phyloP scores from a whole-genome alignment of 768 basidiomycete species.

The Rhodotorula taiwanensis region DNA sequence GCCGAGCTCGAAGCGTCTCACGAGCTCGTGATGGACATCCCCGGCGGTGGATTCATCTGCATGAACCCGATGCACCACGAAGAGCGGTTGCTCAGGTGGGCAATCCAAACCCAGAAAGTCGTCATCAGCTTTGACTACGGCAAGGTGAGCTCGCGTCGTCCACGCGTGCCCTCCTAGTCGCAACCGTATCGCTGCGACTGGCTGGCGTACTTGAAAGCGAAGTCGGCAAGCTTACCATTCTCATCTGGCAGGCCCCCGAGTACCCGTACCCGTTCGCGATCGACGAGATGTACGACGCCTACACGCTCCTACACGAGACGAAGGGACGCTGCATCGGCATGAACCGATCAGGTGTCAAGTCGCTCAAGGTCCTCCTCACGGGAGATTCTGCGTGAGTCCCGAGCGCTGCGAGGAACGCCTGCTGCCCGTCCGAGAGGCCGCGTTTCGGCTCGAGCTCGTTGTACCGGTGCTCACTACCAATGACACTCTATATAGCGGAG shows the following conservation, averaged over 20 bases:
- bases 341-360: conserved; percentile 46
- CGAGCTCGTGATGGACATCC: conserved; percentile 83
- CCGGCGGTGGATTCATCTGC: conserved; percentile 93
- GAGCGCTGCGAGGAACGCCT: neutral
- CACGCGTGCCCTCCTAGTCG: too few relatives aligned
- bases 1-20: conserved; percentile 58
- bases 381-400: conserved; percentile 93
- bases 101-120: conserved; percentile 60
- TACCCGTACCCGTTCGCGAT: conserved; percentile 89
- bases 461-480: conserved; percentile 8
- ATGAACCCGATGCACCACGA: conserved; percentile 97
- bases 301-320: conserved; percentile 70
- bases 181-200: too few relatives aligned
- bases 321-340: conserved; percentile 77
- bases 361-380: conserved; percentile 56
- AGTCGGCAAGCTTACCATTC: too few relatives aligned
- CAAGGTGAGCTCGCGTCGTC: conserved; percentile 60
- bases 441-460: too few relatives aligned
- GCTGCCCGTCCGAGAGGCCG: too few relatives aligned
- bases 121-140: conserved; percentile 87
- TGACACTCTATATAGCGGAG: conserved; percentile 65
- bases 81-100: conserved; percentile 83
- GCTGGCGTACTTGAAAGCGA: too few relatives aligned
- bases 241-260: conserved; percentile 51
- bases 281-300: conserved; percentile 89